Percentiles rank a stretch among this genome's conserved stretches.
These are phyloP conservation scores for Tetrahymena thermophila DNA, from an alignment of 73 alveolate species.

Conservation along the genomic window DNA sequence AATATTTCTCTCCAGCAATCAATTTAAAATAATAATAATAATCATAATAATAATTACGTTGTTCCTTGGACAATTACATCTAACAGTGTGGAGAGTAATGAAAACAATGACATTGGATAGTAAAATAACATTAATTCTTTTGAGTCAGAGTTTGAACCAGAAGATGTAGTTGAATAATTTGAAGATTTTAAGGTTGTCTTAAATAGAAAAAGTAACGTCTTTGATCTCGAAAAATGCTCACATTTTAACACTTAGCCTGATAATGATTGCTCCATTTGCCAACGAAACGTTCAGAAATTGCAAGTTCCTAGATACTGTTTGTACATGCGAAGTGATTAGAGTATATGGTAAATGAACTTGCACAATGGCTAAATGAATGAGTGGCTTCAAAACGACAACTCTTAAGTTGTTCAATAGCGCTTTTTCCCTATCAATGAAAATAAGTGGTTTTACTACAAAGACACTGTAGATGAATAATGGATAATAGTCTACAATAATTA, in stretches of 20 bases:
- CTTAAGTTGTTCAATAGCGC: not conserved
- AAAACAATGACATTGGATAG: not conserved
- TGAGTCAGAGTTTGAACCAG: not conserved
- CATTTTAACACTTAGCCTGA: not conserved
- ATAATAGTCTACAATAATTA: not conserved
- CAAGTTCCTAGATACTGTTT: not conserved
- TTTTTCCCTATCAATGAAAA: not conserved
- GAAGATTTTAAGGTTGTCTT: not conserved
- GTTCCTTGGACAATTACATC: not conserved
- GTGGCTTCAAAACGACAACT: not conserved
- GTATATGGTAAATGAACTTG: not conserved
- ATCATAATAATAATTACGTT: not conserved
- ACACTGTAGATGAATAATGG: not conserved
- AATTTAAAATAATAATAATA: not conserved
- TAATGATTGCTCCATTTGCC: not conserved
- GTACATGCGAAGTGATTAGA: not conserved
- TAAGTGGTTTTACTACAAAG: not conserved
- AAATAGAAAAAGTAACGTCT: not conserved
- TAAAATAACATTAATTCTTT: not conserved
- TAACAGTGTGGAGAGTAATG: not conserved
- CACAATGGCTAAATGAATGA: not conserved
- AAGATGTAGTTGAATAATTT: not conserved
- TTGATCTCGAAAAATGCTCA: not conserved
- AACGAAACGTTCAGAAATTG: not conserved
- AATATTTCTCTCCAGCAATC: not conserved